These are phyloP conservation scores for Colletotrichum siamense DNA, from an alignment of 2,329 filamentous ascomycete genomes.

Conservation along the genomic window DNA sequence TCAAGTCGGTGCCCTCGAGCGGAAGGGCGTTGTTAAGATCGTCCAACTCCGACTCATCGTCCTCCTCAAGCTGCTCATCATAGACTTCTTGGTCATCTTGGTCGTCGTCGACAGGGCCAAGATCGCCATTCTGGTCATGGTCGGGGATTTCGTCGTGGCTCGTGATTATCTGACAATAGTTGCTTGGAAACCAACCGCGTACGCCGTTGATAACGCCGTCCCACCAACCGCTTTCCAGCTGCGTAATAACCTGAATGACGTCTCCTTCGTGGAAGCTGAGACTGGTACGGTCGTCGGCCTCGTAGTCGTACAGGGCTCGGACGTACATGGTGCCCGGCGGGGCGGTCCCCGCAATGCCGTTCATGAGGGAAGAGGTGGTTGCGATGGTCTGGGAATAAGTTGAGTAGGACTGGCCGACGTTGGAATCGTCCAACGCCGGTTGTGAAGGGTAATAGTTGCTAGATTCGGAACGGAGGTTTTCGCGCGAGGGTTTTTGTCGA, in stretches of 20 bases:
- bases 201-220: constrained; percentile 97
- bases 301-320: constrained; percentile 95
- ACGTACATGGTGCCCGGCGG: constrained; percentile 82
- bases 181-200: constrained; percentile 98
- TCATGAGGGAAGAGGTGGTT: constrained; percentile 50
- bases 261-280: constrained; percentile 97
- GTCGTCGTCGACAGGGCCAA: constrained; percentile 66
- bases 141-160: constrained; percentile 76
- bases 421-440: constrained; percentile 24
- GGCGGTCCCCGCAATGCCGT: constrained; percentile 64
- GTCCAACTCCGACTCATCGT: constrained; percentile 63
- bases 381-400: constrained; percentile 31
- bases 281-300: constrained; percentile 95
- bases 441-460: constrained; percentile 12
- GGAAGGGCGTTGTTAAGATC: constrained; percentile 67
- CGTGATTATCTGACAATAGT: constrained; percentile 91
- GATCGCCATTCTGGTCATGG: constrained; percentile 57
- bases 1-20: constrained; percentile 68
- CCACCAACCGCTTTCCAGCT: constrained; percentile 96
- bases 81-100: constrained; percentile 69
- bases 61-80: constrained; percentile 71
- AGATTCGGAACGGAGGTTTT: constrained; percentile 24
- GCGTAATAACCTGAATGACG: constrained; percentile 97
- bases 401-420: constrained; percentile 24
- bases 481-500: constrained; percentile 26